Evolutionary conservation across 495 filamentous ascomycete species (phyloP).

Genomic region (Xylaria intraflava): DNA sequence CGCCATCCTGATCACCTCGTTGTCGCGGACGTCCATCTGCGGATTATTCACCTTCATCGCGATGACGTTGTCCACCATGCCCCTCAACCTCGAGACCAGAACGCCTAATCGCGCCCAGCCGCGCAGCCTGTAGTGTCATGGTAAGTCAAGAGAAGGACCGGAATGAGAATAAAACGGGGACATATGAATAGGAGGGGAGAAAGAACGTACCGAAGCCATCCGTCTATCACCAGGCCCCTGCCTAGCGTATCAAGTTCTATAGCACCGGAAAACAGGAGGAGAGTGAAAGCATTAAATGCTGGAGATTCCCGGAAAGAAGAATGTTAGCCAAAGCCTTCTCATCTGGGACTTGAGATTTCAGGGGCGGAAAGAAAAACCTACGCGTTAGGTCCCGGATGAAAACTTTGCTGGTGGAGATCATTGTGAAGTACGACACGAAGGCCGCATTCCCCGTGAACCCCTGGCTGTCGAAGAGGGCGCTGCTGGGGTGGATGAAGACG

Average conservation of each 20-base stretch:
- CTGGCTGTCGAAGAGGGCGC: constrained; percentile 76
- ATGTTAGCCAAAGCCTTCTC: constrained; percentile 5
- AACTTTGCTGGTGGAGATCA: constrained; percentile 83
- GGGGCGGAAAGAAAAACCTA: constrained; percentile 47
- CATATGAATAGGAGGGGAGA: not conserved
- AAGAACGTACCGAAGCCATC: constrained; percentile 61
- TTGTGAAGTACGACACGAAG: constrained; percentile 81
- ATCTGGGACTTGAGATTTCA: no score
- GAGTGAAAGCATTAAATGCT: constrained; percentile 87
- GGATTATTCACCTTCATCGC: constrained; percentile 74
- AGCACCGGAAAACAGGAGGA: constrained; percentile 83
- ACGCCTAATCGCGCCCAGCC: constrained; percentile 96
- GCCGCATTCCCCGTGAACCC: constrained; percentile 58
- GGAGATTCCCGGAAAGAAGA: not conserved
- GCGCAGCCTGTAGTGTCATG: constrained; percentile 42
- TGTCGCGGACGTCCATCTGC: constrained; percentile 46
- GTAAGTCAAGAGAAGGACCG: constrained; percentile 4
- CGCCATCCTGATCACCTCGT: constrained; percentile 68
- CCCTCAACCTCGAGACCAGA: constrained; percentile 71
- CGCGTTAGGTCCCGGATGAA: constrained; percentile 87
- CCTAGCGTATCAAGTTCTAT: constrained; percentile 83
- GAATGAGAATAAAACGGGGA: no score
- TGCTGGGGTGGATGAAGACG: constrained; percentile 87
- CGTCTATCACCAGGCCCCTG: constrained; percentile 83
- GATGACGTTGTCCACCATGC: constrained; percentile 79